Evolutionary conservation across 495 filamentous ascomycete genomes (phyloP), one percentile per base, ranked within the genome.

Genomic region (Penicillium parvum): DNA sequence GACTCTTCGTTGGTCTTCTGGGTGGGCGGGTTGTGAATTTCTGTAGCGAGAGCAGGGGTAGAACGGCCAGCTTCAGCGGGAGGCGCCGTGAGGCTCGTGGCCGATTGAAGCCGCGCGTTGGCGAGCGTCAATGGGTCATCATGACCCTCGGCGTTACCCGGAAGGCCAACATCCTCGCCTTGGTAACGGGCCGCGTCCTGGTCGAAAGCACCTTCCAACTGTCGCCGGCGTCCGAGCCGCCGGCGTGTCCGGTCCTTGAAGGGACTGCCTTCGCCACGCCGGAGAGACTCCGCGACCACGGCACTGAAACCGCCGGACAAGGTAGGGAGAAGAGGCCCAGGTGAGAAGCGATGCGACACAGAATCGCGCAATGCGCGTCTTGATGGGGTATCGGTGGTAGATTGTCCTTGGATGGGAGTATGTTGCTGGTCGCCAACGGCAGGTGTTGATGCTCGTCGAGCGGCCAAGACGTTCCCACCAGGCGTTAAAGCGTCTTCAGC

Each of bases 271-370:
- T 74, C 66, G 17, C 76, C 76, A 7, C 77, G 72, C 19, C 77
- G 72, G 4, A 83, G 53, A 14, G 76, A 74, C 48, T 86, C 83
- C 4, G 79, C 81, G 5, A 83, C 77, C 2, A 83, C 72, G 2
- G 73, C 79, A 55, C 68, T 78, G 40, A 83, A 70, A 14, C 75
- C 67, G 10, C 71, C 71, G 0, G 78, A 81, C 0, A 82, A 60
- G 4, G 78, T 72, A 22, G 57, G 57, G 7, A 61, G 34, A 32
- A 61, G 43, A n/a, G 57, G 45, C 0, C 57, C 57, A 7, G 57
- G 78, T 0, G 66, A 72, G 40, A 76, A 66, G 16, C 65, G 63
- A 29, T 63, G 46, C 1, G 66, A 68, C 17, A 69, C 56, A 5
- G 69, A 71, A 37, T 64, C 62, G 10, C 70, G 64, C 16, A 57